A percentile compares a stretch with the other conserved stretches of the same genome.
phyloP scores from a whole-genome alignment of 2,329 filamentous ascomycete genomes.

The Diatrype stigma region DNA sequence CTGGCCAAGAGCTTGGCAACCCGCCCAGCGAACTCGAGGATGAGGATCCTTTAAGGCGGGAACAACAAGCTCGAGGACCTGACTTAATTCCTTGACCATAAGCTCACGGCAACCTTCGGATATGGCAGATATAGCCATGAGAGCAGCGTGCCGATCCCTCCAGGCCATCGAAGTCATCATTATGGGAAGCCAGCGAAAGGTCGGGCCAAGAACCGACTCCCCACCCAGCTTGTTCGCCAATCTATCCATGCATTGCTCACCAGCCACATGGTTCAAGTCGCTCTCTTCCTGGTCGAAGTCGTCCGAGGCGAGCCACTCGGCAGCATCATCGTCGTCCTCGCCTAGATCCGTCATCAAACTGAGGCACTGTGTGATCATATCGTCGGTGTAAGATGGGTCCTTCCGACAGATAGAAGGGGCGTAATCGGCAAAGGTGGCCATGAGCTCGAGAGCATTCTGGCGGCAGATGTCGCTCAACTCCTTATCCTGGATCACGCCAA shows the following conservation, averaged over 20 bases:
- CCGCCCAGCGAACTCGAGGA: conserved; percentile 92
- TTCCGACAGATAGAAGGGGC: conserved; percentile 93
- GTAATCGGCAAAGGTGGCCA: conserved; percentile 97
- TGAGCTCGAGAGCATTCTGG: conserved; percentile 92
- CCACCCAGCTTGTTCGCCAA: conserved; percentile 96
- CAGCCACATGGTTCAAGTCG: conserved; percentile 94
- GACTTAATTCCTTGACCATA: conserved; percentile 91
- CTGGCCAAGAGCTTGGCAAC: conserved; percentile 96
- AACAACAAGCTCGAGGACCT: conserved; percentile 91
- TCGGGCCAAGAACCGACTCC: conserved; percentile 85
- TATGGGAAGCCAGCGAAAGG: conserved; percentile 92
- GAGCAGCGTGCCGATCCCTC: conserved; percentile 90
- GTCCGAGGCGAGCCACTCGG: conserved; percentile 89
- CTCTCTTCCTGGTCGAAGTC: conserved; percentile 96
- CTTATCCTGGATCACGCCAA: conserved; percentile 93
- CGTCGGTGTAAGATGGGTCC: conserved; percentile 82
- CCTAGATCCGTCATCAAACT: conserved; percentile 98
- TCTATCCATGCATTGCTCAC: conserved; percentile 97
- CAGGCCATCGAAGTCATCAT: conserved; percentile 97
- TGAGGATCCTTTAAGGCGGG: conserved; percentile 86
- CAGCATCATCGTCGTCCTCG: conserved; percentile 87
- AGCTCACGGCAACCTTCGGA: conserved; percentile 94
- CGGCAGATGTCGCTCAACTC: conserved; percentile 84
- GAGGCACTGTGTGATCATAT: conserved; percentile 98
- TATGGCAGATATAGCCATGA: conserved; percentile 98